Evolutionary conservation across 2,329 filamentous ascomycete genomes (phyloP).

Genomic region (Aureobasidium sp.): DNA sequence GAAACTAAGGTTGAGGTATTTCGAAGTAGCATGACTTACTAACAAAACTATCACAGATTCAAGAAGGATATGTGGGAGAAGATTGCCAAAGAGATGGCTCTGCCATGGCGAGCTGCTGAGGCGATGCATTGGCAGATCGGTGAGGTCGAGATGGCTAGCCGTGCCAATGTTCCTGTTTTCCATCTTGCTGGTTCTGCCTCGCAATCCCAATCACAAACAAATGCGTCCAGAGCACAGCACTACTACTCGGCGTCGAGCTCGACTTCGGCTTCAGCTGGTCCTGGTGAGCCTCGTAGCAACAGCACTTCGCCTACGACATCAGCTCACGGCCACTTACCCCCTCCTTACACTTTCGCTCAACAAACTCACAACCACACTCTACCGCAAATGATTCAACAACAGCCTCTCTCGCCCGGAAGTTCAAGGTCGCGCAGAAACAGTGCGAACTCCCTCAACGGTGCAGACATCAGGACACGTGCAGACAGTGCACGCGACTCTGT

Average conservation of each 20-base stretch:
- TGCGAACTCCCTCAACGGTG: constrained; percentile 20
- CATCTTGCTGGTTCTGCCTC: constrained; percentile 37
- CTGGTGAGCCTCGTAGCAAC: constrained; percentile 5
- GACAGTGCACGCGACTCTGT: constrained; percentile 25
- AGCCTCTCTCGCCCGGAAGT: constrained; percentile 21
- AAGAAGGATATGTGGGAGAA: constrained; percentile 98
- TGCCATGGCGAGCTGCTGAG: constrained; percentile 92
- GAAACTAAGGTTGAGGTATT: constrained; percentile 24
- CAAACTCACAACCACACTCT: constrained; percentile 30
- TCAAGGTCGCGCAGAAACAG: constrained; percentile 23
- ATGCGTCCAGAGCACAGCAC: constrained; percentile 15
- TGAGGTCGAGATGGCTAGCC: constrained; percentile 85
- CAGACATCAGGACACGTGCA: constrained; percentile 24
- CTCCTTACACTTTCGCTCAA: constrained; percentile 18
- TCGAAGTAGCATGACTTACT: not conserved
- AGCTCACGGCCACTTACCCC: constrained; percentile 3
- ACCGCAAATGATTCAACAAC: constrained; percentile 24
- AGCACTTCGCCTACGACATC: constrained; percentile 4
- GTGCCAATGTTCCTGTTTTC: constrained; percentile 85
- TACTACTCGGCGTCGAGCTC: constrained; percentile 12
- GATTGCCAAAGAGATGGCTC: constrained; percentile 87
- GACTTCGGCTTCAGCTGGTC: not conserved
- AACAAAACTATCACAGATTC: constrained; percentile 54
- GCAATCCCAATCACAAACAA: constrained; percentile 16
- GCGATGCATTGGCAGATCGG: constrained; percentile 98